Conservation (phyloP, 306 rosid genomes). For the Gleditsia sinensis region DNA sequence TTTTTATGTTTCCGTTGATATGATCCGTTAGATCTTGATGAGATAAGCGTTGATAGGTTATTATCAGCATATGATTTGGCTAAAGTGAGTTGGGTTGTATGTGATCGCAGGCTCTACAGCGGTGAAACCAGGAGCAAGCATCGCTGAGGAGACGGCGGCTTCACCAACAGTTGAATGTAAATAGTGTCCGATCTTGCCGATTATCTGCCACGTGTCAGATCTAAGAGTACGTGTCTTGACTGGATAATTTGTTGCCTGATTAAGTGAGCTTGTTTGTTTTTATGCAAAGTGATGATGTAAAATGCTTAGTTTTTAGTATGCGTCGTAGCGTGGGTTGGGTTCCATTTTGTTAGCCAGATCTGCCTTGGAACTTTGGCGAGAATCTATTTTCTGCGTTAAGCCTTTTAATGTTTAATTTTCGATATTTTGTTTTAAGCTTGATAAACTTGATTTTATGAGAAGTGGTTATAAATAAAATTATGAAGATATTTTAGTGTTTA, state of each 20-base stretch:
- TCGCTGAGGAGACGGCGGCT: conserved; percentile 27
- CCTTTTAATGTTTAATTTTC: neutral
- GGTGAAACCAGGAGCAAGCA: conserved; percentile 60
- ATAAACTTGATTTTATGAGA: too few relatives aligned
- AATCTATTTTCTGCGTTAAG: neutral
- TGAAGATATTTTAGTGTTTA: too few relatives aligned
- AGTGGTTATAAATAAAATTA: too few relatives aligned
- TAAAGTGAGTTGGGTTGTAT: conserved; percentile 3
- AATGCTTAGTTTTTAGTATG: neutral
- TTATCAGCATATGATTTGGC: neutral
- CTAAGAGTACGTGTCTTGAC: neutral
- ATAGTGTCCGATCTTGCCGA: neutral
- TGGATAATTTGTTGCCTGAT: neutral
- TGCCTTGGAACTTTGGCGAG: neutral
- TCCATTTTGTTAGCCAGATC: neutral
- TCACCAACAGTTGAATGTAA: neutral
- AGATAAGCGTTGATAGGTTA: too few relatives aligned
- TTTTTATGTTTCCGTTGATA: too few relatives aligned
- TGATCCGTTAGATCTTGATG: neutral
- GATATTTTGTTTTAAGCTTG: too few relatives aligned
- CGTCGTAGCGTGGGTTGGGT: neutral
- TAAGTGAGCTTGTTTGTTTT: neutral
- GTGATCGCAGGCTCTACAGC: conserved; percentile 67
- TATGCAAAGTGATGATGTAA: neutral
- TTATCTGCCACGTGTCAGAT: neutral